Base-by-base conservation (phyloP, 1,284 basidiomycete species). In the Hemileia vastatrix region DNA sequence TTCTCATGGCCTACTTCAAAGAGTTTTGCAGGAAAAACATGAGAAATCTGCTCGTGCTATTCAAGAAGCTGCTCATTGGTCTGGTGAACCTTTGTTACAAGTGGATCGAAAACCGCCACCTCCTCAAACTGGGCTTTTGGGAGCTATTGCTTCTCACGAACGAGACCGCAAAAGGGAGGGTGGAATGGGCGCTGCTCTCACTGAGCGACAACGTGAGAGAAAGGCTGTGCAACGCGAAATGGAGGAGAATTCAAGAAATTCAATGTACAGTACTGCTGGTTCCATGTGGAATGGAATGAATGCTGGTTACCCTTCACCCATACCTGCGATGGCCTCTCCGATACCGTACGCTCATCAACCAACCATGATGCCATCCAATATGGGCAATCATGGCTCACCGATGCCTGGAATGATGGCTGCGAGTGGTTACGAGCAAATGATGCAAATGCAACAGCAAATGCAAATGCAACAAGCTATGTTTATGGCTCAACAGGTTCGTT, bases 131-230 rank as follows among this genome's bases (percentile, higher is more conserved):
- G 95, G 95, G 43, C 82, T 98, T 40, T 83, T 98, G 51, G 94
- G 94, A 21, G 93, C 93, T 1, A 93, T 98, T 70, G 91, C 90
- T 24, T 89, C 87, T 18, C 91, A 95, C 76, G 92, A 98, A 77
- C 83, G 89, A 61, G 93, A 97, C 65, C 82, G 91, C 67, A 92
- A 94, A 76, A 85, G 90, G 44, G 90, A 94, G 55, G 93, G 94
- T 58, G 94, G 94, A 24, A 83, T 95, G 32, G 94, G 94, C 61
- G 92, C 93, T 31, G 84, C 90, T 1, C 79, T 98, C 68, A 97
- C 94, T 1, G 93, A 97, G 78, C 83, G 92, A 43, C 93, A 97
- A 77, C 83, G 92, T 52, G 91, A 97, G 75, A 87, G 90, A 27
- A 51, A 51, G 8, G 18, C 43, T 1, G 15, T 27, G 15, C 59